Evolutionary conservation across 1,284 basidiomycete species (phyloP).

Genomic region (Schizophyllum commune): DNA sequence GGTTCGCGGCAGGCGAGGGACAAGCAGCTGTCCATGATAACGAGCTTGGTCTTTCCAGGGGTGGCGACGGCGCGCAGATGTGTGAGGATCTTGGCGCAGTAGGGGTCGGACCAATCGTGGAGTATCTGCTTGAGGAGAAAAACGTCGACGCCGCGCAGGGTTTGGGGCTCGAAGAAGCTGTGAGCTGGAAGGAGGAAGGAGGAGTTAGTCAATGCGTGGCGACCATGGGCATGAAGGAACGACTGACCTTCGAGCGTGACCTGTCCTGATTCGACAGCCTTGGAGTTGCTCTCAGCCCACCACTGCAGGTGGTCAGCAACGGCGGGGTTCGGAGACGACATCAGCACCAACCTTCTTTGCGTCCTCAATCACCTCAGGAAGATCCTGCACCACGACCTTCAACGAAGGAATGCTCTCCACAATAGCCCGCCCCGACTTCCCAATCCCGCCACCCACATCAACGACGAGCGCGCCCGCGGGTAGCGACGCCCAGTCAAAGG

Average conservation of each 20-base stretch:
- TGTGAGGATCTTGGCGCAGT: constrained; percentile 18
- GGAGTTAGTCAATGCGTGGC: background rate
- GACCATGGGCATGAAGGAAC: background rate
- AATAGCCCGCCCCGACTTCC: constrained; percentile 12
- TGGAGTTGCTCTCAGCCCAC: constrained; percentile 17
- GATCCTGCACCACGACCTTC: constrained; percentile 18
- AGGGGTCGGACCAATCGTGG: constrained; percentile 27
- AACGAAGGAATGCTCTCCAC: constrained; percentile 9
- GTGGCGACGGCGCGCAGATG: constrained; percentile 20
- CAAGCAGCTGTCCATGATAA: constrained; percentile 20
- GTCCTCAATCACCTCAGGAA: constrained; percentile 11
- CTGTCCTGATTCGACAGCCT: constrained; percentile 14
- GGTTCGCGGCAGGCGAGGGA: constrained; percentile 1
- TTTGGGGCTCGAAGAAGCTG: constrained; percentile 27
- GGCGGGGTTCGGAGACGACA: background rate
- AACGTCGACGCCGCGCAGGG: constrained; percentile 19
- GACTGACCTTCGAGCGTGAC: constrained; percentile 21
- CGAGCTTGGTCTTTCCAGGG: constrained; percentile 16
- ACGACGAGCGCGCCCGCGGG: constrained; percentile 15
- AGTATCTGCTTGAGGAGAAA: constrained; percentile 25
- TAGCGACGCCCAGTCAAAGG: constrained; percentile 16
- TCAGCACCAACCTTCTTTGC: constrained; percentile 12
- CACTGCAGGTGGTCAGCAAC: constrained; percentile 13
- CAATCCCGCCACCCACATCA: constrained; percentile 21
- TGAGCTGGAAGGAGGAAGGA: constrained; percentile 17